Conservation (phyloP, 164 flowering plant genomes). For the Magnolia changhungtana region DNA sequence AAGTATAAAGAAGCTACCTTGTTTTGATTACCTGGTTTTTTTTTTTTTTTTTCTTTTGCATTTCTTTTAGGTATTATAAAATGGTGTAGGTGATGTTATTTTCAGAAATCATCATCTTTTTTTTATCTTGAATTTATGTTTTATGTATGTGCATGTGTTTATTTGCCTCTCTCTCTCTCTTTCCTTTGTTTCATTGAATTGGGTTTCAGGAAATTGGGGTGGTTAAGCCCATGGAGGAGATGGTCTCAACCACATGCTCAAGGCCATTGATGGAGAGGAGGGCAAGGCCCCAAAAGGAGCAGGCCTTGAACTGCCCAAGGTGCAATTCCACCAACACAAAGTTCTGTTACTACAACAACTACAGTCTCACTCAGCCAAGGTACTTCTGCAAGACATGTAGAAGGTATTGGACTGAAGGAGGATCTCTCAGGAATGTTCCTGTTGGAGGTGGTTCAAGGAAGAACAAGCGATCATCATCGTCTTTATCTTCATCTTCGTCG, state of each 20-base stretch:
- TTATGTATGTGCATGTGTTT: neutral
- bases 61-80: neutral
- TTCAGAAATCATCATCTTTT: neutral
- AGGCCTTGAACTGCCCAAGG: conserved; percentile 85
- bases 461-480: conserved; percentile 59
- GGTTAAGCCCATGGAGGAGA: conserved; percentile 80
- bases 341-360: conserved; percentile 96
- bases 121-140: neutral
- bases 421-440: conserved; percentile 86
- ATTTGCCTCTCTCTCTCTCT: neutral
- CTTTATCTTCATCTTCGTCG: conserved; percentile 14
- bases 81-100: neutral
- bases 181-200: neutral
- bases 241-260: conserved; percentile 48
- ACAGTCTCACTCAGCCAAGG: conserved; percentile 91
- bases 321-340: conserved; percentile 94
- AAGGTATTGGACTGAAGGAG: conserved; percentile 98
- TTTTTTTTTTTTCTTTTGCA: neutral
- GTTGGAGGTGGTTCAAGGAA: conserved; percentile 97
- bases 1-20: conserved; percentile 27
- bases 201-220: conserved; percentile 55
- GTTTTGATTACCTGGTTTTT: conserved; percentile 23
- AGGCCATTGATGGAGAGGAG: conserved; percentile 53
- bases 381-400: conserved; percentile 94
- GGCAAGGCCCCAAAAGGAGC: conserved; percentile 73